Conservation (phyloP, 1,284 basidiomycete genomes). For the Calocybe gambosa region DNA sequence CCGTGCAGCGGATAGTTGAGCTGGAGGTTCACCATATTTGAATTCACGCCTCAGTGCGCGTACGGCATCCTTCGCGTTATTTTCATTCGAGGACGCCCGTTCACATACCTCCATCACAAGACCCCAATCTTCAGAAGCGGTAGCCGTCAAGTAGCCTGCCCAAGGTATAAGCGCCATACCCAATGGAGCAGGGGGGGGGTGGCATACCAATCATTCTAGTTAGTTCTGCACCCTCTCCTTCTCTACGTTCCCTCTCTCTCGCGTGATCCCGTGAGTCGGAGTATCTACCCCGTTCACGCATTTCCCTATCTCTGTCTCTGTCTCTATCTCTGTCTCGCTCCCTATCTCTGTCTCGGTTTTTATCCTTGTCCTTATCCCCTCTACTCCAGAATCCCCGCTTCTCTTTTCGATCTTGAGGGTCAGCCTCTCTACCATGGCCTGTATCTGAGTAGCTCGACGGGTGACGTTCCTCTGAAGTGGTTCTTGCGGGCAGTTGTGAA, state of each 20-base stretch:
- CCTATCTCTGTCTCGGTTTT: conserved; percentile 21
- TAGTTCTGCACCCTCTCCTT: conserved; percentile 34
- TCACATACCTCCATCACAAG: conserved; percentile 77
- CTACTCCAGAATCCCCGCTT: conserved; percentile 49
- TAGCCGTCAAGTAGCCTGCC: conserved; percentile 67
- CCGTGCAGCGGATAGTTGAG: conserved; percentile 65
- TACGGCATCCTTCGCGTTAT: conserved; percentile 68
- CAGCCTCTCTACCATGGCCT: conserved; percentile 23
- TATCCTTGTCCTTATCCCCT: conserved; percentile 13
- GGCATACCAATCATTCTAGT: conserved; percentile 63
- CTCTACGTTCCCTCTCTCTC: conserved; percentile 22
- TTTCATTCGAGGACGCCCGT: conserved; percentile 57
- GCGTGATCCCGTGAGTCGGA: conserved; percentile 8
- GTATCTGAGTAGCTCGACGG: conserved; percentile 19
- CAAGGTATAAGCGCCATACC: conserved; percentile 7
- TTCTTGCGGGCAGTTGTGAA: conserved; percentile 21
- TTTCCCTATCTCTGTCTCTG: conserved; percentile 20
- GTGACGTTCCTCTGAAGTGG: conserved; percentile 29
- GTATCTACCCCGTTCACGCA: conserved; percentile 3
- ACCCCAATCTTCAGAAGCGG: conserved; percentile 71
- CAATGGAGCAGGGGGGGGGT: background rate
- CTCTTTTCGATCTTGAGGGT: conserved; percentile 25
- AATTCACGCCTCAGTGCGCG: conserved; percentile 70
- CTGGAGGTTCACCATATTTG: conserved; percentile 70
- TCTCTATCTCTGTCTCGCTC: conserved; percentile 23